Conservation (phyloP, 169 alveolate species). For the Fabrea salina region DNA sequence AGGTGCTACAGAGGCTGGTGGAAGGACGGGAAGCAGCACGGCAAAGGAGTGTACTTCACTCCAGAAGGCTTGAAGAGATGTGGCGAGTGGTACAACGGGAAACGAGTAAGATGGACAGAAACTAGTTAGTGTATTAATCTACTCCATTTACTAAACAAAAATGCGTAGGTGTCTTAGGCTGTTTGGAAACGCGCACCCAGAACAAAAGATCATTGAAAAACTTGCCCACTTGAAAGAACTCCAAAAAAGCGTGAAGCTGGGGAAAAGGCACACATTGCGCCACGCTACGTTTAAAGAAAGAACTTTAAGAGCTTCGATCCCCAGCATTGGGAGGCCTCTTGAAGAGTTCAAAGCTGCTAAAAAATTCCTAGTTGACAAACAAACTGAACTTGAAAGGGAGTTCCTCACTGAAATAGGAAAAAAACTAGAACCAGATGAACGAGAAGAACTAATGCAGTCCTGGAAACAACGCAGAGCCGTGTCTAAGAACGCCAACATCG, state of each 20-base stretch:
- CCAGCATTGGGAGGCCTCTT: background rate
- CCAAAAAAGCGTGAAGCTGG: background rate
- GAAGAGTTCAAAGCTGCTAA: background rate
- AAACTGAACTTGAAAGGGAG: background rate
- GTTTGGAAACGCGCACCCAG: background rate
- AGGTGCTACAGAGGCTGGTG: conserved; percentile 59
- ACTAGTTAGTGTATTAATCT: too few relatives aligned
- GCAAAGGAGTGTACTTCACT: conserved; percentile 58
- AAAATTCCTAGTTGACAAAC: background rate
- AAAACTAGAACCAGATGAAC: background rate
- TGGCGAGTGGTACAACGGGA: conserved; percentile 75
- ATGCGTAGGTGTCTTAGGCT: conserved; percentile 2
- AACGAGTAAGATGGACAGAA: conserved; percentile 64
- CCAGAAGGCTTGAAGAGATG: conserved; percentile 52
- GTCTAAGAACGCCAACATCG: too few relatives aligned
- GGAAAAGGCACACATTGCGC: background rate
- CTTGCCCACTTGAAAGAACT: background rate
- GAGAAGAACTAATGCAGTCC: background rate
- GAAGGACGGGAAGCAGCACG: conserved; percentile 47
- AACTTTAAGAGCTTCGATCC: background rate
- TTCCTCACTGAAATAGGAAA: background rate
- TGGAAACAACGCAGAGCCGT: background rate
- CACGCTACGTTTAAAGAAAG: background rate
- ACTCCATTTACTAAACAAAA: too few relatives aligned
- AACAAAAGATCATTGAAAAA: background rate